These are phyloP conservation scores for Coccomyxa sp. DNA, from an alignment of 139 green algal species.

Conservation along the genomic window DNA sequence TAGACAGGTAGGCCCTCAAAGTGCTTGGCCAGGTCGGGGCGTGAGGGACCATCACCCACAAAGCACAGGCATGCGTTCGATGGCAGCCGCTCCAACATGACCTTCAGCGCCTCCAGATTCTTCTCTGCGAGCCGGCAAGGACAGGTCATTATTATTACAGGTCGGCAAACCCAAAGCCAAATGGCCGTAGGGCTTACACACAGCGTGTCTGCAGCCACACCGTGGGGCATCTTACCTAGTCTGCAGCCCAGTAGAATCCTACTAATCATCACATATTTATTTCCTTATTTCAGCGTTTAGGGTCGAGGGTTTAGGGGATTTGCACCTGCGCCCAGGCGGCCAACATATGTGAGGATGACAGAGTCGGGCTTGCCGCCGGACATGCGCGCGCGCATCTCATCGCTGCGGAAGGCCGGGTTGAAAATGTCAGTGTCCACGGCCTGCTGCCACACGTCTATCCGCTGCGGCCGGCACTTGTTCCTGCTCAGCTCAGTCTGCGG, in stretches of 20 bases:
- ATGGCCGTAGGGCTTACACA: too few relatives aligned
- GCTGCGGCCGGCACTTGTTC: constrained; percentile 28
- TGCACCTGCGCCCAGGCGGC: constrained; percentile 72
- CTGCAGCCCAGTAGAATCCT: too few relatives aligned
- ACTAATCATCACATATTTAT: too few relatives aligned
- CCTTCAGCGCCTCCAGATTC: constrained; percentile 47
- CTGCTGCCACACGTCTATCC: constrained; percentile 78
- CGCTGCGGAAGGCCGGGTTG: constrained; percentile 68
- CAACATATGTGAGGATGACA: constrained; percentile 90
- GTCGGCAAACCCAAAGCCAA: too few relatives aligned
- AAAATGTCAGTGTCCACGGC: constrained; percentile 89
- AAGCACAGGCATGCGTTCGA: constrained; percentile 70
- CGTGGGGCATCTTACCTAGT: too few relatives aligned
- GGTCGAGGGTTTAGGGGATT: too few relatives aligned
- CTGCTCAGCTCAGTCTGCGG: constrained; percentile 28
- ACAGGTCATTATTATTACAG: too few relatives aligned
- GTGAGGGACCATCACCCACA: constrained; percentile 87
- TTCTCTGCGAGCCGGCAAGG: constrained; percentile 39
- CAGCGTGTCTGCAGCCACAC: too few relatives aligned
- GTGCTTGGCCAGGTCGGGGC: constrained; percentile 65
- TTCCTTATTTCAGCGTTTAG: too few relatives aligned
- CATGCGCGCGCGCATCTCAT: constrained; percentile 67
- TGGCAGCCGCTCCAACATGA: constrained; percentile 61
- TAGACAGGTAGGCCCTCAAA: constrained; percentile 46
- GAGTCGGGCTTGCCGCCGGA: constrained; percentile 61